Conservation (phyloP, 148 eudicot genomes). For the Heliamphora exappendiculata region DNA sequence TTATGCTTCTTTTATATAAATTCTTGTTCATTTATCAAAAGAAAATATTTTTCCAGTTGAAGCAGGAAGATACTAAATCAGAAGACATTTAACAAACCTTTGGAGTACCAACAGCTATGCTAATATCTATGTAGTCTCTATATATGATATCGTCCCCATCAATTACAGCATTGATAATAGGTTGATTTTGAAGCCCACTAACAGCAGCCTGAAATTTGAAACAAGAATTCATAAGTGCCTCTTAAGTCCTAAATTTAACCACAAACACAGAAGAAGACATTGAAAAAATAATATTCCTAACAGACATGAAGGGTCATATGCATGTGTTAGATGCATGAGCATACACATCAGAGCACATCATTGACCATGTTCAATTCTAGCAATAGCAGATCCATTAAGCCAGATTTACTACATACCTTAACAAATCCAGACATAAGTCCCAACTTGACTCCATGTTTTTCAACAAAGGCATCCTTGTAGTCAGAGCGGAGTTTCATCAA, state of each 20-base stretch:
- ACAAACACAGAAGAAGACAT: neutral
- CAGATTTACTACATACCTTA: conserved; percentile 37
- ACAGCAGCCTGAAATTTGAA: conserved; percentile 65
- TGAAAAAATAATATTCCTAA: too few species aligned
- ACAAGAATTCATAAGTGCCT: conserved; percentile 4
- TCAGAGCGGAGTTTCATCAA: conserved; percentile 99
- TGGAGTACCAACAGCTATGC: conserved; percentile 97
- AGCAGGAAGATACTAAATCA: neutral
- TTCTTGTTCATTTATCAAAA: too few species aligned
- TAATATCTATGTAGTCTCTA: conserved; percentile 84
- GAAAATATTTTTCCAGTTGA: neutral
- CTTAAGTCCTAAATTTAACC: conserved; percentile 5
- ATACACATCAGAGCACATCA: neutral
- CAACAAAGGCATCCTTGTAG: conserved; percentile 88
- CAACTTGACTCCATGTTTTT: conserved; percentile 95
- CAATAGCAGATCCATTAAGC: neutral
- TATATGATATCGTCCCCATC: conserved; percentile 97
- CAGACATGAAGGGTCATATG: neutral
- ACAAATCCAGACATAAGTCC: conserved; percentile 98
- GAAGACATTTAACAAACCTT: conserved; percentile 49
- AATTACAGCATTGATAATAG: conserved; percentile 85
- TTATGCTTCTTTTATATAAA: too few species aligned
- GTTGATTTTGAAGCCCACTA: conserved; percentile 84
- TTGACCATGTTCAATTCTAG: neutral
- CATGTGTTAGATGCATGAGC: neutral